Conservation (phyloP, 805 yeast species). For the Trichomonascus vanleenenianus region DNA sequence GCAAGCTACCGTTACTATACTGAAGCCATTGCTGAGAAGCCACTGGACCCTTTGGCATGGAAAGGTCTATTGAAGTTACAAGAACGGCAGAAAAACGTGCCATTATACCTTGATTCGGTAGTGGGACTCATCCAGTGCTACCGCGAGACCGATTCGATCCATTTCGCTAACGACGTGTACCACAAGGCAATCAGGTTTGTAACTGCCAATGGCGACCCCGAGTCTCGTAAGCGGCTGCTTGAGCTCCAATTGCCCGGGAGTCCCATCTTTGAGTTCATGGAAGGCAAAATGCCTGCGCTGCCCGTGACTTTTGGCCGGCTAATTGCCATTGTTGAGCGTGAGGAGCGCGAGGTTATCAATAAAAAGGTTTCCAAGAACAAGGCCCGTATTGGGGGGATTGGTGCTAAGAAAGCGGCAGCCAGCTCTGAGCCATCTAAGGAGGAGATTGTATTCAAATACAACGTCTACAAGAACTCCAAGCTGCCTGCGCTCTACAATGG, state of each 20-base stretch:
- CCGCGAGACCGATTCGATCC: conserved; percentile 16
- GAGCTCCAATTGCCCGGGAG: conserved; percentile 26
- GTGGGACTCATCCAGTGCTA: conserved; percentile 16
- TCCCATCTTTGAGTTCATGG: conserved; percentile 22
- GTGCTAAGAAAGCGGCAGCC: no score
- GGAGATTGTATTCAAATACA: conserved; percentile 30
- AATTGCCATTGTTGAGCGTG: conserved; percentile 19
- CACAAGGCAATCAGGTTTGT: conserved; percentile 15
- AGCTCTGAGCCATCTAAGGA: conserved; percentile 1
- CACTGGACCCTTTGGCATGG: conserved; percentile 58
- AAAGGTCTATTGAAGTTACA: conserved; percentile 52
- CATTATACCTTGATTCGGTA: conserved; percentile 16
- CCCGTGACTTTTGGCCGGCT: conserved; percentile 20
- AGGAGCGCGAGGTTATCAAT: conserved; percentile 19
- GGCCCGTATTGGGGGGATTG: conserved; percentile 14
- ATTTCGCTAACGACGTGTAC: conserved; percentile 18
- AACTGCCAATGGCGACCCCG: conserved; percentile 11
- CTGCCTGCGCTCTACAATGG: conserved; percentile 47
- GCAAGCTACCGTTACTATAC: conserved; percentile 43
- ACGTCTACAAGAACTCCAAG: conserved; percentile 41
- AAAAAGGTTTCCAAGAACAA: conserved; percentile 17
- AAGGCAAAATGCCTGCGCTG: conserved; percentile 23
- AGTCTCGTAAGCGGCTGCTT: conserved; percentile 12
- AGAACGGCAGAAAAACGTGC: conserved; percentile 15
- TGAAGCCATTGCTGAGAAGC: conserved; percentile 36